Base-by-base conservation (phyloP, 495 filamentous ascomycete species). In the Trichocladium uniseriatum region DNA sequence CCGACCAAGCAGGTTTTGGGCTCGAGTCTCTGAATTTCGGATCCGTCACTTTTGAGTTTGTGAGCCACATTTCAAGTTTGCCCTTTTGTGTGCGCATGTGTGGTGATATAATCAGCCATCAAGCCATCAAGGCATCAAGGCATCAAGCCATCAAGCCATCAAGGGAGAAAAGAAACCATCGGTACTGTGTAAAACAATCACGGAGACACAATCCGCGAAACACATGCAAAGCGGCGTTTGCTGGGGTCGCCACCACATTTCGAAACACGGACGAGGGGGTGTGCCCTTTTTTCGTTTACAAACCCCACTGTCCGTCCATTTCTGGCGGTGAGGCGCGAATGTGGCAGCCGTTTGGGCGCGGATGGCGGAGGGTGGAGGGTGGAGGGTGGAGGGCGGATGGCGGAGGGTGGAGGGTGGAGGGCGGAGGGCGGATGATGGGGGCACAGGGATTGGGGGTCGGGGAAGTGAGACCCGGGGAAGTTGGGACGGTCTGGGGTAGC, bases 241-340 rank as follows among this genome's bases (percentile, higher is more conserved):
- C 4, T 8, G 24, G 24, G 24, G 24, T 3, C 24, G 24, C 24
- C 24, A 27, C 24, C 24, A 27, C 24, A 27, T 4, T 27, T 8
- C 24, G 24, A 27, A 27, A 27, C 24, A n/a, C n/a, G n/a, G n/a
- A n/a, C n/a, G n/a, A n/a, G n/a, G n/a, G n/a, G n/a, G n/a, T n/a
- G n/a, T n/a, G n/a, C n/a, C n/a, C n/a, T n/a, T 32, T 21, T 19
- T 35, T 15, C 16, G 34, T 22, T 43, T 43, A 29, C 38, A 34
- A 16, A 20, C 19, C 37, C 10, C 10, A n/a, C 9, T 32, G 31
- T 5, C 27, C 5, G 10, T 20, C 31, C 49, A 38, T 45, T 42
- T 43, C 48, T 52, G 52, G 57, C 57, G 55, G 55, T 58, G 54
- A 60, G 51, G 47, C 29, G 48, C 32, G 15, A 34, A 42, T 35